phyloP scores from a whole-genome alignment of 1,284 basidiomycete species.

The Marasmius oreades region DNA sequence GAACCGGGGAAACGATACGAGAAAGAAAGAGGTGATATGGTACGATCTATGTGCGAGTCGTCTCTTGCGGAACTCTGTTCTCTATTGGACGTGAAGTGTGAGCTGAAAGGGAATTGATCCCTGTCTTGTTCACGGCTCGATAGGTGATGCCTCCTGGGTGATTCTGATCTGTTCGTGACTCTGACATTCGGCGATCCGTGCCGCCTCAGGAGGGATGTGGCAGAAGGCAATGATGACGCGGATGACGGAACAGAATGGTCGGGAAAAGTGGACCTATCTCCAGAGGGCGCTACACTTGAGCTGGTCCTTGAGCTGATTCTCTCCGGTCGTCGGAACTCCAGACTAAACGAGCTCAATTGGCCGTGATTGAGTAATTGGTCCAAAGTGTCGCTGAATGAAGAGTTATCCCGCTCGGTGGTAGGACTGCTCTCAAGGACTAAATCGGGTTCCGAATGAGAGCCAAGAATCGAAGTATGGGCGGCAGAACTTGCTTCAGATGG shows the following conservation, averaged over 20 bases:
- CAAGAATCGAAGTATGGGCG: neutral
- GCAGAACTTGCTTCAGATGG: neutral
- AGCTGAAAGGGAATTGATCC: neutral
- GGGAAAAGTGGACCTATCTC: neutral
- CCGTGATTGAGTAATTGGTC: neutral
- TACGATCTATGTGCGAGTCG: neutral
- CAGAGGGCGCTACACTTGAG: neutral
- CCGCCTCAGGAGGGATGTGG: neutral
- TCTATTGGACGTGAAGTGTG: neutral
- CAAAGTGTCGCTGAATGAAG: neutral
- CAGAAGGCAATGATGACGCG: neutral
- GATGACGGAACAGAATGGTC: neutral
- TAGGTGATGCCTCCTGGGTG: neutral
- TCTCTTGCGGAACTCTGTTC: neutral
- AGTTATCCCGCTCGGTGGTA: neutral
- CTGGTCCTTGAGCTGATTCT: neutral
- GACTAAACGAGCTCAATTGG: neutral
- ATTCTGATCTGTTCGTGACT: neutral
- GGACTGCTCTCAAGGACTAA: neutral
- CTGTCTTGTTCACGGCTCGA: neutral
- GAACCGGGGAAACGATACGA: neutral
- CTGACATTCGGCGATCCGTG: neutral
- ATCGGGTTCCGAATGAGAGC: neutral
- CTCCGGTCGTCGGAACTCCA: neutral
- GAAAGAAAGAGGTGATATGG: neutral